Conservation (phyloP, 108 stramenopile genomes). For the Cyclotella cryptica region DNA sequence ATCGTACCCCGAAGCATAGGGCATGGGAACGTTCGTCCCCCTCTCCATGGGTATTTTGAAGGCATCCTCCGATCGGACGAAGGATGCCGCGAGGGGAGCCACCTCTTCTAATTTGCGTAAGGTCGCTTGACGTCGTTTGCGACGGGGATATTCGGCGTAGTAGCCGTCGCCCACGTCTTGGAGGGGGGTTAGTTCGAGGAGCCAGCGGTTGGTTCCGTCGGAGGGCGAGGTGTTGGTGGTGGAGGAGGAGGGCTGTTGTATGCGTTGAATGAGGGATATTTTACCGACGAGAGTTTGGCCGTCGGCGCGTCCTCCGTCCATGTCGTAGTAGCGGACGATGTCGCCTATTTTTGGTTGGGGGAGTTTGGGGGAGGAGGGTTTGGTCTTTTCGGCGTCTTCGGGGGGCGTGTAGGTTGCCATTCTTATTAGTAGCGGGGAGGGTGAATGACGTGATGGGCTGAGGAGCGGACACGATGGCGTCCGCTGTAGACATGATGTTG, state of each 20-base stretch:
- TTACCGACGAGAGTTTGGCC: conserved; percentile 82
- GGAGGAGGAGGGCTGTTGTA: too few species aligned
- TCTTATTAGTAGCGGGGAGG: background rate
- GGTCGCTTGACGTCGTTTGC: conserved; percentile 51
- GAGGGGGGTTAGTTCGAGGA: conserved; percentile 75
- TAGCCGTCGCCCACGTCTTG: conserved; percentile 87
- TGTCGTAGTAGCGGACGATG: conserved; percentile 80
- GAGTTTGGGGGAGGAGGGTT: conserved; percentile 29
- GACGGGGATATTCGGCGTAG: conserved; percentile 76
- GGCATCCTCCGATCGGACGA: conserved; percentile 78
- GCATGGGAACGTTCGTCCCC: conserved; percentile 33
- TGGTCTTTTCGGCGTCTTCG: background rate
- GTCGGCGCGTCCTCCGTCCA: conserved; percentile 77
- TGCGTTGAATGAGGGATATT: conserved; percentile 65
- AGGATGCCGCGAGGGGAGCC: conserved; percentile 72
- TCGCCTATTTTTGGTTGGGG: conserved; percentile 74
- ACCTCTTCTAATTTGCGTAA: conserved; percentile 64
- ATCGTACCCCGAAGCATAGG: conserved; percentile 52
- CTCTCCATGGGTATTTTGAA: conserved; percentile 72
- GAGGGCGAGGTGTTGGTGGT: conserved; percentile 13
- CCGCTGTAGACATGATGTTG: too few species aligned
- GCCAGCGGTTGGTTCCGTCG: conserved; percentile 48
- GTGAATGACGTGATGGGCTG: background rate
- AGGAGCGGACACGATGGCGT: too few species aligned
- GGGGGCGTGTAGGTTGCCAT: background rate